Base-by-base conservation (phyloP, 1,139 yeast genomes). In the Pneumocystis jirovecii region DNA sequence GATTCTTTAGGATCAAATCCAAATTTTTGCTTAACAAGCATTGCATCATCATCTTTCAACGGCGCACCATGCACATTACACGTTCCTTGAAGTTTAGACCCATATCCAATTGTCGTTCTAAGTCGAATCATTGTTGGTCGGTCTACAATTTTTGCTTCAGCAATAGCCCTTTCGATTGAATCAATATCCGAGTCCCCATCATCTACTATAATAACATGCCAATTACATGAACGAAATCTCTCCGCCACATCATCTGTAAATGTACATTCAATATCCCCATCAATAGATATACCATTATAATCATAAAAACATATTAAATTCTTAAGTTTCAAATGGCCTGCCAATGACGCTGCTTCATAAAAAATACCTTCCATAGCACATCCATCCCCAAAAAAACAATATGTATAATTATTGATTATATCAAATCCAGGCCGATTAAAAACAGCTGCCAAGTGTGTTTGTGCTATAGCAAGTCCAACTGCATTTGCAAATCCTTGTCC, bases 311-410 rank as follows among this genome's bases (percentile, higher is more conserved):
- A 90, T 78, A 93, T 89, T 80, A 93, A 84, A 82, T 91, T 91
- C 77, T 90, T 90, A 77, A 93, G 85, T 81, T 90, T 83, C 78
- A 93, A 82, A 80, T 93, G 98, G 74, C 98, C 99, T 70, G 98
- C 99, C 70, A 91, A 80, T 61, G 98, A 93, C 72, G 83, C 83
- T 65, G 97, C 95, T 81, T 93, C 99, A 68, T 95, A 83, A 68
- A 97, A 84, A 70, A 93, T 90, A 83, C 99, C 99, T 82, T 93
- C 99, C 93, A 87, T 88, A 82, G 93, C 82, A 81, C 98, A 95
- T 72, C 98, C 99, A 74, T 93, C 99, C 80, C 99, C 99, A 70
- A 89, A 80, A 81, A 95, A 86, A 71, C 80, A 77, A 78, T 85
- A 93, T 70, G 90, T 85, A 82, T 81, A 83, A 76, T 84, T 83